These are phyloP conservation scores for Saccharomycopsis schoenii DNA, from an alignment of 805 yeast species.

Conservation along the genomic window DNA sequence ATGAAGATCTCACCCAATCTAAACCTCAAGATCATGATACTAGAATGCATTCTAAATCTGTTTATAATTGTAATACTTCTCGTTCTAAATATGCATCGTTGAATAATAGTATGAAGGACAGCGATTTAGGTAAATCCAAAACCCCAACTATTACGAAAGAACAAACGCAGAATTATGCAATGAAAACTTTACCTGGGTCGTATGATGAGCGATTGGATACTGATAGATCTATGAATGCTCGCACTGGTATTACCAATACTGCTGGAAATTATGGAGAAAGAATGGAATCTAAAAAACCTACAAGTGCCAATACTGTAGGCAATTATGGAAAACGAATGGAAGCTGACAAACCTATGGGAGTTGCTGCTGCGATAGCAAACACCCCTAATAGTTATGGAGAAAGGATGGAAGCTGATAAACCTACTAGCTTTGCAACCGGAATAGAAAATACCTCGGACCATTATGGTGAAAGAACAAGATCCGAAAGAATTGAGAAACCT, in stretches of 20 bases:
- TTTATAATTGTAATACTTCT: background rate
- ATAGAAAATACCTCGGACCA: background rate
- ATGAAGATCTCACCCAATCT: background rate
- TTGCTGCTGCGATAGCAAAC: too few relatives aligned
- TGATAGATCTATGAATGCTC: background rate
- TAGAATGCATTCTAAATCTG: background rate
- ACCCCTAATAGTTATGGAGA: too few relatives aligned
- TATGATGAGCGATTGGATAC: background rate
- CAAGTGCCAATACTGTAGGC: too few relatives aligned
- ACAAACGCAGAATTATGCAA: background rate
- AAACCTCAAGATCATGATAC: background rate
- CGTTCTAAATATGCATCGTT: background rate
- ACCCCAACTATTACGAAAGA: background rate
- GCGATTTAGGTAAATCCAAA: background rate
- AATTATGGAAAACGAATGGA: too few relatives aligned
- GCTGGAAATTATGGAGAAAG: background rate
- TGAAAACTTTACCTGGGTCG: background rate
- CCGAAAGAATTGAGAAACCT: background rate
- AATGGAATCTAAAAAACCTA: background rate
- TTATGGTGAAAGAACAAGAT: background rate
- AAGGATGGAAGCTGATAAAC: too few relatives aligned
- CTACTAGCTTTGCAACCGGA: too few relatives aligned
- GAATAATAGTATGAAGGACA: background rate
- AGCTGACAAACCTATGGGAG: too few relatives aligned
- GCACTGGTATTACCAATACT: too few relatives aligned